Percentiles rank a stretch among this genome's conserved stretches.
Evolutionary conservation across 179 eudicot genomes (phyloP).

Genomic region (Carnegiea gigantea): DNA sequence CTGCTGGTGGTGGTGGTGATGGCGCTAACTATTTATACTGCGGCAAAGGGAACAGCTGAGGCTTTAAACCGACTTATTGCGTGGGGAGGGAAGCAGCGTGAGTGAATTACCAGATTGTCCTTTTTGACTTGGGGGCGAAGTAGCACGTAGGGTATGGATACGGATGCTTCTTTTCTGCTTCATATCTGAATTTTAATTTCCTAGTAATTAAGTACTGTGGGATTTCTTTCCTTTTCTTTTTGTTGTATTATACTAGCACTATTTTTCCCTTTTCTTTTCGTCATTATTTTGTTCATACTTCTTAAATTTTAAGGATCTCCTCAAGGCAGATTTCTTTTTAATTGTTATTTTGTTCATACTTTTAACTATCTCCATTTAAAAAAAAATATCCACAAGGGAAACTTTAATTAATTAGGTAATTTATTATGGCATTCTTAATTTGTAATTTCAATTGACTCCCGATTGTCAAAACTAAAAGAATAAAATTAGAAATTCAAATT

Average conservation of each 20-base stretch:
- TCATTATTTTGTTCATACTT: no score
- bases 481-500: no score
- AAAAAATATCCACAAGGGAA: no score
- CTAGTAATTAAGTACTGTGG: not conserved
- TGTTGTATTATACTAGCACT: not conserved
- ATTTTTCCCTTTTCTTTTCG: no score
- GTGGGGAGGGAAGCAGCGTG: not conserved
- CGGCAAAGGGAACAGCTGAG: not conserved
- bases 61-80: conserved; percentile 23
- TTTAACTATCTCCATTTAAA: no score
- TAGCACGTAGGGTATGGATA: not conserved
- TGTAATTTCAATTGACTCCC: no score
- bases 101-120: conserved; percentile 21
- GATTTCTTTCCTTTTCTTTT: not conserved
- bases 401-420: no score
- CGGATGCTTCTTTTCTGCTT: not conserved
- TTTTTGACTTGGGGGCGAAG: conserved; percentile 28
- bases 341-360: no score
- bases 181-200: not conserved
- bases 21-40: conserved; percentile 14
- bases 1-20: not conserved
- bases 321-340: no score
- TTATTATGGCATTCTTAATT: no score
- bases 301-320: no score
- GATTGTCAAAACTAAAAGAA: no score